Conservation (phyloP, 495 filamentous ascomycete genomes). For the Podospora pseudoanserina region DNA sequence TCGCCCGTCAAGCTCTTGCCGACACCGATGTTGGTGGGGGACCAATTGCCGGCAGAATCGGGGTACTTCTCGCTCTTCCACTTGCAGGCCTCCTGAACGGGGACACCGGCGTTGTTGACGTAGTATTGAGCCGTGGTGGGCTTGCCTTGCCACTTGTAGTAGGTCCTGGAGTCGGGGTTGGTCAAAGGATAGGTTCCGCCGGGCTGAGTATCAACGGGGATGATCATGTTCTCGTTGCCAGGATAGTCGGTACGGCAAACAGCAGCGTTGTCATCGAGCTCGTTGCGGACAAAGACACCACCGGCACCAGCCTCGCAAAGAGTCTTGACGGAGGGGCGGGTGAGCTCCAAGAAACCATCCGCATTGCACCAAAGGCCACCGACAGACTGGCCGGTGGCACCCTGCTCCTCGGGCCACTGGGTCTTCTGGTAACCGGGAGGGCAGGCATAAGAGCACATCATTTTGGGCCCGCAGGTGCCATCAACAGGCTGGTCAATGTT, state of each 20-base stretch:
- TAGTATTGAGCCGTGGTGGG: conserved; percentile 93
- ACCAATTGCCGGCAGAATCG: conserved; percentile 70
- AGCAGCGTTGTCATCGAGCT: conserved; percentile 58
- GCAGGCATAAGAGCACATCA: conserved; percentile 92
- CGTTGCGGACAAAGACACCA: conserved; percentile 70
- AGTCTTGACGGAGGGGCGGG: conserved; percentile 58
- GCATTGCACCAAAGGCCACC: conserved; percentile 81
- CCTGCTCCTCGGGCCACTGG: conserved; percentile 84
- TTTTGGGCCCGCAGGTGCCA: conserved; percentile 57
- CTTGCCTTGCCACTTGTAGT: conserved; percentile 74
- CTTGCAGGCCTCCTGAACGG: conserved; percentile 65
- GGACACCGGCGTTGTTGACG: conserved; percentile 74
- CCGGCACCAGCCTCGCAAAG: conserved; percentile 75
- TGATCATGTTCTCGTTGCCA: conserved; percentile 77
- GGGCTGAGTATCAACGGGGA: conserved; percentile 62
- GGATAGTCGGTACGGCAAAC: conserved; percentile 97
- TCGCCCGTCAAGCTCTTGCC: conserved; percentile 58
- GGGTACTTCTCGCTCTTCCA: conserved; percentile 63
- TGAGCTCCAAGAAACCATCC: conserved; percentile 72
- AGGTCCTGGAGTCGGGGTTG: conserved; percentile 63
- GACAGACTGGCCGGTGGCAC: conserved; percentile 76
- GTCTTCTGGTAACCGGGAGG: conserved; percentile 87
- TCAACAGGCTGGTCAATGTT: conserved; percentile 62
- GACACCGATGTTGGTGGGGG: conserved; percentile 84
- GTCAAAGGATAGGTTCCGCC: conserved; percentile 61